Base-by-base conservation (phyloP, 2,329 filamentous ascomycete genomes). In the Microcera coccophila region DNA sequence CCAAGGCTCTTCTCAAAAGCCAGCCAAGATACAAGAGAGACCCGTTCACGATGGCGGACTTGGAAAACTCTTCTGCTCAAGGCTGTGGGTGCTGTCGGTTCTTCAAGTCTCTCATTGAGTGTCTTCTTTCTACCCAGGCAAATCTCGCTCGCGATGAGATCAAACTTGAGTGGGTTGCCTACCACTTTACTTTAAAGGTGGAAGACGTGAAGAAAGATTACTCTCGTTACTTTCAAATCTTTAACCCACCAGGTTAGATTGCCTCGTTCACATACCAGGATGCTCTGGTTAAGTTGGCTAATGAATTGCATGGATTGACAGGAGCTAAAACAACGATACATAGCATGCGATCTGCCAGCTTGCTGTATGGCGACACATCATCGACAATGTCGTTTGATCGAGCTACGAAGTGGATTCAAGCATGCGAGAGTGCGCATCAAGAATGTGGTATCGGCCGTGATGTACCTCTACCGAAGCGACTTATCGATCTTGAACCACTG, bases 301-400 rank as follows among this genome's bases (percentile, higher is more conserved):
- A n/a, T n/a, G n/a, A n/a, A 35, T 8, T 17, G 14, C 10, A 4
- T 28, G 31, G 26, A 34, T 7, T 17, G 24, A 15, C 3, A 42
- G 39, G 39, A 5, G 10, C 19, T 7, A 28, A 37, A 7, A 28
- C 24, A 9, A 22, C 20, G 9, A 36, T 37, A 4, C 22, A 37
- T n/a, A 18, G 41, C 5, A 19, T 39, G 18, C 29, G n/a, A 14
- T 39, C 21, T 24, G 31, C 36, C 3, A 24, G 26, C 18, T 9
- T 39, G 2, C 21, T 44, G 18, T 5, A 8, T 2, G 42, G 42
- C 12, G 26, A 44, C 11, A 44, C 42, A 15, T 31, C 22, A 5
- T 40, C 38, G 5, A 2, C 5, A 5, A 19, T 8, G 16, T 44
- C 42, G 1, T 37, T 44, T 19, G 24, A 33, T 11, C 17, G 19